Evolutionary conservation across 164 flowering plant species (phyloP).

Genomic region (Magnolia officinalis): DNA sequence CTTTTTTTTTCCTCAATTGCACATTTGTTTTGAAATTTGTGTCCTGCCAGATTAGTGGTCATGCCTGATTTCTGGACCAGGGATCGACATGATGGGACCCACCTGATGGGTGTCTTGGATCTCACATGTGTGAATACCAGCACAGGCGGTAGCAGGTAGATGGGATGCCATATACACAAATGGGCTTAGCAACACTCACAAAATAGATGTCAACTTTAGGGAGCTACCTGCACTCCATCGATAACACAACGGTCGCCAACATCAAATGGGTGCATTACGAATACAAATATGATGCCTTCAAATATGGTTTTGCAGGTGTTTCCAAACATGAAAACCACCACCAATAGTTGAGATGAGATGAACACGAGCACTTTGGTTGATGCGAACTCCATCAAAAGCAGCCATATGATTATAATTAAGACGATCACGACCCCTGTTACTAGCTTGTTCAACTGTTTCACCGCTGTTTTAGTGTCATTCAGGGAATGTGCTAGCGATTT

Average conservation of each 20-base stretch:
- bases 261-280: constrained; percentile 91
- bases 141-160: neutral
- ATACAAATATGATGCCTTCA: constrained; percentile 85
- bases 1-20: neutral
- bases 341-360: constrained; percentile 70
- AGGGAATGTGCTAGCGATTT: constrained; percentile 71
- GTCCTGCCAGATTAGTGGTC: neutral
- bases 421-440: constrained; percentile 39
- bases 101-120: neutral
- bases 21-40: no score
- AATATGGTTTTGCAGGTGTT: constrained; percentile 71
- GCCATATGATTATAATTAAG: constrained; percentile 49
- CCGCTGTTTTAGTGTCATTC: constrained; percentile 83
- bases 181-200: neutral
- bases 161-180: neutral
- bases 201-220: neutral
- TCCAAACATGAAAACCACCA: constrained; percentile 72
- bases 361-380: constrained; percentile 68
- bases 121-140: neutral
- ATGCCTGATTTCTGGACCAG: neutral
- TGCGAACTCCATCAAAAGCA: constrained; percentile 64
- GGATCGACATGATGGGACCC: neutral
- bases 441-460: constrained; percentile 71
- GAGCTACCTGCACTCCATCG: constrained; percentile 85
- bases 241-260: constrained; percentile 95